Evolutionary conservation across 176 grass and related monocot genomes (phyloP).

Genomic region (Guadua angustifolia): DNA sequence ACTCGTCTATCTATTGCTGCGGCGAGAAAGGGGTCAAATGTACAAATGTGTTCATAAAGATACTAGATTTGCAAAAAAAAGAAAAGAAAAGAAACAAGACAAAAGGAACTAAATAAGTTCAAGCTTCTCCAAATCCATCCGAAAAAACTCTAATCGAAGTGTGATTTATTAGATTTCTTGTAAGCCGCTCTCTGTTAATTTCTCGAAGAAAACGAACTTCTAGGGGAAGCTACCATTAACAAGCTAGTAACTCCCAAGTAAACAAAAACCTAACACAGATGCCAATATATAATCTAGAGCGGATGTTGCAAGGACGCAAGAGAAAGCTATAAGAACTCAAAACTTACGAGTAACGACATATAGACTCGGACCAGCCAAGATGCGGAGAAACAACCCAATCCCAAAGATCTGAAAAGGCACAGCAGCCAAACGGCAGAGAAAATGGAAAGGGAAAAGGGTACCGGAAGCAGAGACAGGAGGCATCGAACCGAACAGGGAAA

Average conservation of each 20-base stretch:
- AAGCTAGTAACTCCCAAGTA: not conserved
- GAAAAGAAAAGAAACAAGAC: too few species aligned
- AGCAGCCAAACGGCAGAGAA: not conserved
- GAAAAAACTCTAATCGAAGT: not conserved
- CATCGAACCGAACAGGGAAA: not conserved
- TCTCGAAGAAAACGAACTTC: not conserved
- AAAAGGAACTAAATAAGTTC: too few species aligned
- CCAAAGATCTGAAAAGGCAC: constrained; percentile 1
- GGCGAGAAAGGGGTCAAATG: too few species aligned
- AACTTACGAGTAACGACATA: too few species aligned
- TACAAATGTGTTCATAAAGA: too few species aligned
- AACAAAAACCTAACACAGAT: not conserved
- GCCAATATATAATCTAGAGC: not conserved
- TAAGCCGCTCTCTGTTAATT: not conserved
- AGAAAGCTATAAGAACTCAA: not conserved
- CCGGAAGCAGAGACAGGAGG: not conserved
- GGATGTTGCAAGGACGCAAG: not conserved
- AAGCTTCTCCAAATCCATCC: not conserved
- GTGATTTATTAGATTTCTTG: not conserved
- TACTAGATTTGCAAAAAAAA: too few species aligned
- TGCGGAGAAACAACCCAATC: not conserved
- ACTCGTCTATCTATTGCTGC: too few species aligned
- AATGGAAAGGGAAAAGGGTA: not conserved
- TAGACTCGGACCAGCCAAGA: not conserved
- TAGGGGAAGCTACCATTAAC: not conserved